Percentiles rank a stretch among this genome's conserved stretches.
Conservation (phyloP, 148 eudicot species). For the Tetragonia tetragonoides region DNA sequence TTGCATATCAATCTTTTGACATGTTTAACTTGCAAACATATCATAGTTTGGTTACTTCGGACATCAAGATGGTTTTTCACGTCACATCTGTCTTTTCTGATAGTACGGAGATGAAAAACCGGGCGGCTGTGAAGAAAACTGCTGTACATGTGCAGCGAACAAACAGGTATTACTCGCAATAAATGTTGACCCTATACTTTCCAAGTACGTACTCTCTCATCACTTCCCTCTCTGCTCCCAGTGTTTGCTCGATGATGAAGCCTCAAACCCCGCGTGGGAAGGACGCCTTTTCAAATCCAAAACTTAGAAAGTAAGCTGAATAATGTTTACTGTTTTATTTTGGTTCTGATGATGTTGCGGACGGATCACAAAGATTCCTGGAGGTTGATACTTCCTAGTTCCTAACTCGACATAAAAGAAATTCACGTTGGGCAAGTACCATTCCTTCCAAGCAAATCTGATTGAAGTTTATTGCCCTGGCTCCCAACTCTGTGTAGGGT, state of each 20-base stretch:
- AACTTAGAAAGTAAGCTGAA: constrained; percentile 25
- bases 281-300: constrained; percentile 13
- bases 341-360: neutral
- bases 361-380: neutral
- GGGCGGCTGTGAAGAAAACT: constrained; percentile 26
- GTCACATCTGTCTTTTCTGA: neutral
- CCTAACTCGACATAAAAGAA: neutral
- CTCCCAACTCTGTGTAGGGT: neutral
- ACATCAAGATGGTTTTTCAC: constrained; percentile 1
- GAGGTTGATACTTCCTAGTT: neutral
- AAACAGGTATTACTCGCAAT: constrained; percentile 20
- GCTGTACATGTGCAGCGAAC: constrained; percentile 28
- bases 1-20: neutral
- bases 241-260: constrained; percentile 11
- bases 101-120: constrained; percentile 33
- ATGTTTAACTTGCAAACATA: neutral
- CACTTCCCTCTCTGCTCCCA: constrained; percentile 3
- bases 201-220: neutral
- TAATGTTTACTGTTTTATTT: neutral
- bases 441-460: neutral
- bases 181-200: neutral
- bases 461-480: neutral
- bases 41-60: neutral
- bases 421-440: neutral
- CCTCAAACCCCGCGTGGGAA: constrained; percentile 24